Percentiles rank a stretch among this genome's conserved stretches.
Evolutionary conservation across 2,329 filamentous ascomycete species (phyloP).

Genomic region (Calonectria multiphialidica): DNA sequence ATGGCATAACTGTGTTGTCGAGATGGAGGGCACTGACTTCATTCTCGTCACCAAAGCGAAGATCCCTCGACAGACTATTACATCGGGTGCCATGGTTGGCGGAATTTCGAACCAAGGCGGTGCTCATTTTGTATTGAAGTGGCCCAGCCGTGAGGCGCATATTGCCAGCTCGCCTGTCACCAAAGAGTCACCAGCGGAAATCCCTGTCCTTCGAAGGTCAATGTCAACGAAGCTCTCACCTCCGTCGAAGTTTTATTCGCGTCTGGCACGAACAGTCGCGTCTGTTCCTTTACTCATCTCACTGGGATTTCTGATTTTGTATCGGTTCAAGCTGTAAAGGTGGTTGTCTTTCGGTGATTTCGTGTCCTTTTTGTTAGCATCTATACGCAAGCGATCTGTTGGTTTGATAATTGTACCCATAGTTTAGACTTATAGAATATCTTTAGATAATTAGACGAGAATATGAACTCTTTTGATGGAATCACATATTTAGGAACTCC

Average conservation of each 20-base stretch:
- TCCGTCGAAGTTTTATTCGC: background rate
- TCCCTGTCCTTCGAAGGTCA: background rate
- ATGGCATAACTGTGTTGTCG: background rate
- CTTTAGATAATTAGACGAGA: background rate
- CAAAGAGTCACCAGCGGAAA: background rate
- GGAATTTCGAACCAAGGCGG: background rate
- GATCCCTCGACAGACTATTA: background rate
- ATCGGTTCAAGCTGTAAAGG: background rate
- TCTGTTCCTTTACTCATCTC: background rate
- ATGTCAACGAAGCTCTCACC: background rate
- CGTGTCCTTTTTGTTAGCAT: background rate
- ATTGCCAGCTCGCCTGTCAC: background rate
- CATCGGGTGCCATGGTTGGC: background rate
- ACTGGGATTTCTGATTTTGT: background rate
- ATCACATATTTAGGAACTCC: background rate
- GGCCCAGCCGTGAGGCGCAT: background rate
- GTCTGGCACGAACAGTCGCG: background rate
- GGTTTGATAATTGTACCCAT: background rate
- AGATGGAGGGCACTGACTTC: background rate
- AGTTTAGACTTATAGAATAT: background rate
- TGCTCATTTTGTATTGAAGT: background rate
- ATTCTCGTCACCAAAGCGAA: background rate
- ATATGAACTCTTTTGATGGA: background rate
- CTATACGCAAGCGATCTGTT: background rate
- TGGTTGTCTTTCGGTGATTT: background rate